Evolutionary conservation across 2,329 filamentous ascomycete species (phyloP).

Genomic region (Botrytis medusae): DNA sequence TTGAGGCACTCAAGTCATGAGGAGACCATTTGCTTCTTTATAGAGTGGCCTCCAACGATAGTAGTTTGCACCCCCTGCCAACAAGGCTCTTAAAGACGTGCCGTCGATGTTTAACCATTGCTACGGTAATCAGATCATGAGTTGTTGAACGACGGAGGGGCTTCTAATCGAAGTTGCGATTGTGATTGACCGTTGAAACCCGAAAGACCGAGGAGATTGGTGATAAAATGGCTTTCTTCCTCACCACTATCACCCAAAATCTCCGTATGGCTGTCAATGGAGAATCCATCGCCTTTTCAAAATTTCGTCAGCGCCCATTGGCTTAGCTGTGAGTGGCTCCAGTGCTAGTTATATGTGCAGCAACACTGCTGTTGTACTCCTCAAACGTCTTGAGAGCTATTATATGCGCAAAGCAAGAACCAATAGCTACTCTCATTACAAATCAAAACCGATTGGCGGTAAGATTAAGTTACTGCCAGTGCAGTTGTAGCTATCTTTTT

Average conservation of each 20-base stretch:
- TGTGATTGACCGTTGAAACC: neutral
- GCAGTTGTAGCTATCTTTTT: neutral
- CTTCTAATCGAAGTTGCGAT: neutral
- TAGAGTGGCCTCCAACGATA: neutral
- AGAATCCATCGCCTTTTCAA: neutral
- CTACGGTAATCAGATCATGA: neutral
- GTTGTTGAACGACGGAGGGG: neutral
- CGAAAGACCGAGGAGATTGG: neutral
- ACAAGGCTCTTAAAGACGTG: neutral
- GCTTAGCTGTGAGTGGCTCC: neutral
- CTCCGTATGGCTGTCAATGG: neutral
- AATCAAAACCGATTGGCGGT: neutral
- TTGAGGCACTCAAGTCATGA: no score
- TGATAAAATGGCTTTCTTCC: neutral
- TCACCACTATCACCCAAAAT: neutral
- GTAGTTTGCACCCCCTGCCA: slow-evolving; percentile 6
- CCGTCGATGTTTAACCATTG: neutral
- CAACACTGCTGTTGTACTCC: neutral
- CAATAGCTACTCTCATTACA: neutral
- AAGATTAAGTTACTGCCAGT: neutral
- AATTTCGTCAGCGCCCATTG: neutral
- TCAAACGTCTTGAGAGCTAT: neutral
- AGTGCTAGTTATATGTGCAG: neutral
- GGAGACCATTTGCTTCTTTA: no score
- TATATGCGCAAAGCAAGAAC: neutral